Evolutionary conservation across 140 eudicot genomes (phyloP).

Genomic region (Senecio squalidus): DNA sequence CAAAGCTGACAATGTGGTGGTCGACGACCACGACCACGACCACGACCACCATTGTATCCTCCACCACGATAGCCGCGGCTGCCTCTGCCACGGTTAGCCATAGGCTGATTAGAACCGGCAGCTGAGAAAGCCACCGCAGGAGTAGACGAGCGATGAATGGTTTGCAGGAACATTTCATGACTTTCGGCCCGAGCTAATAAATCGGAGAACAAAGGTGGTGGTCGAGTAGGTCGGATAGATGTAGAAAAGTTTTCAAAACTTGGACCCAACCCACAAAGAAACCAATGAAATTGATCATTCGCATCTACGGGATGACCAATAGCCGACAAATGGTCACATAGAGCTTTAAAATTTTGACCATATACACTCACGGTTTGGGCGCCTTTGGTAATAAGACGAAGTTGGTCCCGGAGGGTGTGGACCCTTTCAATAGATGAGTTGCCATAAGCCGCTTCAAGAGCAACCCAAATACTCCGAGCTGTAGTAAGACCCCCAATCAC

Average conservation of each 20-base stretch:
- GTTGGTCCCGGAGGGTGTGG: not conserved
- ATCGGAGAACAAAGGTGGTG: not conserved
- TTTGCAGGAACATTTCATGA: slow-evolving; percentile 3
- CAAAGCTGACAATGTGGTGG: slow-evolving; percentile 2
- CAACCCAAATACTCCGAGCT: not conserved
- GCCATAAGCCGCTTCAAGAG: not conserved
- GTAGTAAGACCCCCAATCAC: not conserved
- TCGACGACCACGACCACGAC: not conserved
- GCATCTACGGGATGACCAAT: not conserved
- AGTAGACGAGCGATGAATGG: not conserved
- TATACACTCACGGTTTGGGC: not conserved
- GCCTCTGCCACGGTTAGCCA: not conserved
- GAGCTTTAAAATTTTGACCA: not conserved
- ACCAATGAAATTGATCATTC: not conserved
- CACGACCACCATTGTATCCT: not conserved
- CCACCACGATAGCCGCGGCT: not conserved
- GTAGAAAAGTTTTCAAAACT: slow-evolving; percentile 3
- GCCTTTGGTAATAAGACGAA: not conserved
- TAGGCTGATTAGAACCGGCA: not conserved
- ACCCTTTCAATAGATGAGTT: not conserved
- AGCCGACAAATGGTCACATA: not conserved
- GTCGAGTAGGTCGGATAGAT: not conserved
- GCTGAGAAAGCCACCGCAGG: not conserved
- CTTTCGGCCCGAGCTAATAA: not conserved
- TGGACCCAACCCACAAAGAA: slow-evolving; percentile 6